Conservation (phyloP, 2,329 filamentous ascomycete species). For the Venturia asperata region DNA sequence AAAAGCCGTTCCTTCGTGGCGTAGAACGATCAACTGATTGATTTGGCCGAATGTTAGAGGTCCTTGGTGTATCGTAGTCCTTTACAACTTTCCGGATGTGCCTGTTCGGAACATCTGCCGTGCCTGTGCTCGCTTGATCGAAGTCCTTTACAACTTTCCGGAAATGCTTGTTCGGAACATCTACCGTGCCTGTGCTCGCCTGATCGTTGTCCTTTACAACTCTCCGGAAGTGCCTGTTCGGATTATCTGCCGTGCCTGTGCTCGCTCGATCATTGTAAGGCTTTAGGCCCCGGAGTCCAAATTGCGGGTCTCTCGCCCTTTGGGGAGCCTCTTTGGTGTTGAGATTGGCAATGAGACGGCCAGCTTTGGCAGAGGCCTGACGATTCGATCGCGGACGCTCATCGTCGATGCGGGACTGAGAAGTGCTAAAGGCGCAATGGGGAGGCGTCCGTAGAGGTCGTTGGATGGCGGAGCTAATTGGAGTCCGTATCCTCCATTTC, state of each 20-base stretch:
- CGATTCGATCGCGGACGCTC: constrained; percentile 3
- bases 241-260: neutral
- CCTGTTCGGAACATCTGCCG: neutral
- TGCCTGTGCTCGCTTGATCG: neutral
- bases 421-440: constrained; percentile 6
- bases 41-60: neutral
- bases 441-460: neutral
- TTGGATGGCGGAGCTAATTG: neutral
- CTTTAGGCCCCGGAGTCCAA: neutral
- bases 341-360: constrained; percentile 6
- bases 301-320: neutral
- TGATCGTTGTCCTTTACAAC: neutral
- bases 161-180: neutral
- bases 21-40: neutral
- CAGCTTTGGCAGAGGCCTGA: constrained; percentile 15
- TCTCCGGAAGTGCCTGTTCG: neutral
- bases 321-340: neutral
- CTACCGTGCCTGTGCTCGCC: neutral
- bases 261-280: neutral
- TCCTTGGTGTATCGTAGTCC: neutral
- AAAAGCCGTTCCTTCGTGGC: neutral
- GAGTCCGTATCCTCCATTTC: constrained; percentile 10
- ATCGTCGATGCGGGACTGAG: neutral
- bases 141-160: neutral
- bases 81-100: neutral